These are phyloP conservation scores for Trichoderma sp. DNA, from an alignment of 2,329 filamentous ascomycete species.

Conservation along the genomic window DNA sequence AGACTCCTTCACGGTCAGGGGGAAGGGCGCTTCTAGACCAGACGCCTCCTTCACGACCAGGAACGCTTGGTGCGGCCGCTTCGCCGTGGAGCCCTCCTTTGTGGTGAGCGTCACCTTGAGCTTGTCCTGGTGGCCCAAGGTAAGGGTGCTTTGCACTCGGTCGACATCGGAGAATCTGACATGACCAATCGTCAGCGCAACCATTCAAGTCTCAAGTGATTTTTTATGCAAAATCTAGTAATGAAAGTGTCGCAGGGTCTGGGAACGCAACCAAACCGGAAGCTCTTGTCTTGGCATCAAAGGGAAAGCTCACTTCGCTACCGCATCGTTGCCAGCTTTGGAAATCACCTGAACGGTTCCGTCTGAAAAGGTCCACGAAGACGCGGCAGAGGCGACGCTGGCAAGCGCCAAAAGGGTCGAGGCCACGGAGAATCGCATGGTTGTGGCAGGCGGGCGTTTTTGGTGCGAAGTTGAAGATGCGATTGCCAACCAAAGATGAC, in stretches of 20 bases:
- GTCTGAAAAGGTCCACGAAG: slow-evolving; percentile 74
- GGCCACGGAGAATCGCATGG: slow-evolving; percentile 45
- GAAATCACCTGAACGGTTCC: slow-evolving; percentile 65
- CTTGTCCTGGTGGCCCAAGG: slow-evolving; percentile 68
- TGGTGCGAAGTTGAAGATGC: slow-evolving; percentile 30
- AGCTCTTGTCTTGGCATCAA: slow-evolving; percentile 6
- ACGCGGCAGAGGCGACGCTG: slow-evolving; percentile 52
- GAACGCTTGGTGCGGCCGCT: slow-evolving; percentile 93
- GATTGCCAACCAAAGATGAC: slow-evolving; percentile 34
- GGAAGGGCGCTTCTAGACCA: slow-evolving; percentile 84
- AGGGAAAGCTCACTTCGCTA: slow-evolving; percentile 63
- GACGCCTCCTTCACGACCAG: slow-evolving; percentile 76
- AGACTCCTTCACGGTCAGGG: slow-evolving; percentile 79
- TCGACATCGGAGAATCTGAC: slow-evolving; percentile 61
- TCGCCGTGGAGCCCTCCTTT: slow-evolving; percentile 74
- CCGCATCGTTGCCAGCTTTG: slow-evolving; percentile 65
- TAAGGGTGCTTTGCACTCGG: slow-evolving; percentile 64
- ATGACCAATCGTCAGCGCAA: slow-evolving; percentile 33
- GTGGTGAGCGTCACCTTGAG: slow-evolving; percentile 83
- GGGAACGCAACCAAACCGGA: not conserved
- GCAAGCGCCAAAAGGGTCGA: slow-evolving; percentile 51
- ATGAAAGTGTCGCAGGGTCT: not conserved
- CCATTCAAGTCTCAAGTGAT: slow-evolving; percentile 11
- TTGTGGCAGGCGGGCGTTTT: slow-evolving; percentile 29
- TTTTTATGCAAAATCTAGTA: too few species aligned